Conservation (phyloP, 2,329 filamentous ascomycete genomes). For the Cordyceps farinosa region DNA sequence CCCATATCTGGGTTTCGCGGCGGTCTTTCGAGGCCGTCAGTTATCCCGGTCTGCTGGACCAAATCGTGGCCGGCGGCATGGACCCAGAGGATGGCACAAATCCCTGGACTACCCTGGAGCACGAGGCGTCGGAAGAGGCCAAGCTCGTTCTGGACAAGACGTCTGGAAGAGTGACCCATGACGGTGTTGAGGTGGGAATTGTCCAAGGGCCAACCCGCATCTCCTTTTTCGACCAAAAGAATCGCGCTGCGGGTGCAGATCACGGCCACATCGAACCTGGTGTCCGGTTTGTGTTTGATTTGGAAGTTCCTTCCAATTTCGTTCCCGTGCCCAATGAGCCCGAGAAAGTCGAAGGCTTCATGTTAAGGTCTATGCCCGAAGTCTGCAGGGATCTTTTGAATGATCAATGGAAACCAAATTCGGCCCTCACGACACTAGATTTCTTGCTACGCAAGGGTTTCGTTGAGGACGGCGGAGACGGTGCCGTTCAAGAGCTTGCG, state of each 20-base stretch:
- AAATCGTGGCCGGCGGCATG: constrained; percentile 37
- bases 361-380: constrained; percentile 27
- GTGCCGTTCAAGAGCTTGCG: background rate
- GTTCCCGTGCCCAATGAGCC: constrained; percentile 26
- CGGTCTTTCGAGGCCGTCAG: constrained; percentile 27
- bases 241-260: constrained; percentile 28
- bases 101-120: constrained; percentile 28
- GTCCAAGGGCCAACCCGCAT: constrained; percentile 27
- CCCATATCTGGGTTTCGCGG: constrained; percentile 30
- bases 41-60: constrained; percentile 35
- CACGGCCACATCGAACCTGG: constrained; percentile 36
- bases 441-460: constrained; percentile 33
- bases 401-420: constrained; percentile 37
- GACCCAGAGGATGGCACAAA: constrained; percentile 28
- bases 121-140: constrained; percentile 35
- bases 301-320: constrained; percentile 27
- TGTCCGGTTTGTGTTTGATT: constrained; percentile 36
- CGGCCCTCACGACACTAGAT: constrained; percentile 38
- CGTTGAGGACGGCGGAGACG: constrained; percentile 26
- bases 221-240: constrained; percentile 35
- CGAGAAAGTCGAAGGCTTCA: constrained; percentile 29
- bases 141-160: constrained; percentile 21
- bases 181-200: constrained; percentile 24
- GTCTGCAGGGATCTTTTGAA: constrained; percentile 21
- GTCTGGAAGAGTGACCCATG: constrained; percentile 14